Evolutionary conservation across 352 stramenopile genomes (phyloP), one percentile per base, ranked within the genome.

Genomic region (Phytophthora brassicae): DNA sequence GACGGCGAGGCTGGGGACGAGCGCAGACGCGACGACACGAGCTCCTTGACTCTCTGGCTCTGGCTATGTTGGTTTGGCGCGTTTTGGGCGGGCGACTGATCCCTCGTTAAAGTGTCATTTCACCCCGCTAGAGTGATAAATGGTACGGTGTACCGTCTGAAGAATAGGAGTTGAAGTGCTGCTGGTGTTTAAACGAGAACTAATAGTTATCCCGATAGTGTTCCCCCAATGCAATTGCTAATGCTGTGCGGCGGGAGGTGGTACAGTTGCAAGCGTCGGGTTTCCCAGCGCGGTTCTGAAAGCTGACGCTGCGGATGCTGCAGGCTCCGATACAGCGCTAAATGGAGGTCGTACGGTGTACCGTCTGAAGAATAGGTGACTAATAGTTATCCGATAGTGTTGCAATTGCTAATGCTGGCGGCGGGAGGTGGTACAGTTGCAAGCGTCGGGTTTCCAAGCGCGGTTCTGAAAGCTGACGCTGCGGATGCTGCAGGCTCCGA

Each of bases 81-180:
- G 60, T 20, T 61, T 61, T 61, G 38, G 56, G 38, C 35, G 31
- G 31, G 44, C 41, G 29, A 35, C 23, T 48, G 31, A 60, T 41
- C 38, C 17, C 38, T 44, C 22, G 5, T 19, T 28, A 64, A 49
- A 64, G 56, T 57, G 56, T 50, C 44, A 0, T 12, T n/a, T n/a
- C n/a, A 31, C 39, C 31, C 26, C 41, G 9, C 6, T 17, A 39
- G 1, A 66, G 42, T 66, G 57, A 47, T 49, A 33, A 4, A 8
- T n/a, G 38, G 38, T 44, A 44, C 38, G 23, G 16, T 44, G 38
- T 44, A 44, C 38, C 38, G 9, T 5, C 2, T 0, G 6, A 6
- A 44, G 12, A 44, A 9, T 20, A 42, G 4, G 23, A 16, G 38
- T 44, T 44, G 38, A 44, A 44, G 38, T 24, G 14, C 14, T 12